These are phyloP conservation scores for Monilinia vaccinii-corymbosi DNA, from an alignment of 2,329 filamentous ascomycete species.

Conservation along the genomic window DNA sequence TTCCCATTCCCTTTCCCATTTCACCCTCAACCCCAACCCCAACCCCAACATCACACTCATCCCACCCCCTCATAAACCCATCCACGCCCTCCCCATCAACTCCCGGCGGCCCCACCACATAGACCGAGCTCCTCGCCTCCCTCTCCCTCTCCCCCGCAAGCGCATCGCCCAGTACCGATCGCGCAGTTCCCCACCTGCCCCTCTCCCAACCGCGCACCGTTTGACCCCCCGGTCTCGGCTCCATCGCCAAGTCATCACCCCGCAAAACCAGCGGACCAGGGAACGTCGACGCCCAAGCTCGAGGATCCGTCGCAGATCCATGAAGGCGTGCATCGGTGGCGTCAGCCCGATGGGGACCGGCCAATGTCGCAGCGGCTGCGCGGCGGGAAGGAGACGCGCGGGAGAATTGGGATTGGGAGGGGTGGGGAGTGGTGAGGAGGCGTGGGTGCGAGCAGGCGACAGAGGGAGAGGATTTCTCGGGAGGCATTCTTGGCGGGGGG, in stretches of 20 bases:
- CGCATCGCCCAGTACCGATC: conserved; percentile 14
- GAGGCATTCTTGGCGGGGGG: background rate
- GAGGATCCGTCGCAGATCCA: background rate
- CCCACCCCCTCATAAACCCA: conserved; percentile 11
- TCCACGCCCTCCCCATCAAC: conserved; percentile 2
- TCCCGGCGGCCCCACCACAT: conserved; percentile 20
- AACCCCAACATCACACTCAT: conserved; percentile 2
- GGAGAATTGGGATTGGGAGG: background rate
- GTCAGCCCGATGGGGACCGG: background rate
- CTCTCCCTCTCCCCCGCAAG: background rate
- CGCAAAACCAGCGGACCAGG: conserved; percentile 22
- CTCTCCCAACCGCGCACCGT: conserved; percentile 20
- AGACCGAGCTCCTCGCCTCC: conserved; percentile 16
- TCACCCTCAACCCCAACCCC: conserved; percentile 12
- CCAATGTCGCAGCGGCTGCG: conserved; percentile 8
- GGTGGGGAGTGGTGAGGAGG: background rate
- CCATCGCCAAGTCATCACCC: conserved; percentile 19
- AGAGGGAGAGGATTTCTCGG: background rate
- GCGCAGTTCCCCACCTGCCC: conserved; percentile 17
- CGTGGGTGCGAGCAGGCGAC: background rate
- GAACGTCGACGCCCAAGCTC: conserved; percentile 10
- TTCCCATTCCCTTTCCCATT: conserved; percentile 10
- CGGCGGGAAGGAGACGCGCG: background rate
- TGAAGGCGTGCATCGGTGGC: background rate
- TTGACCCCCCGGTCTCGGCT: conserved; percentile 18